Evolutionary conservation across 768 basidiomycete species (phyloP), one percentile per base, ranked within the genome.

Genomic region (Crepidotus variabilis): DNA sequence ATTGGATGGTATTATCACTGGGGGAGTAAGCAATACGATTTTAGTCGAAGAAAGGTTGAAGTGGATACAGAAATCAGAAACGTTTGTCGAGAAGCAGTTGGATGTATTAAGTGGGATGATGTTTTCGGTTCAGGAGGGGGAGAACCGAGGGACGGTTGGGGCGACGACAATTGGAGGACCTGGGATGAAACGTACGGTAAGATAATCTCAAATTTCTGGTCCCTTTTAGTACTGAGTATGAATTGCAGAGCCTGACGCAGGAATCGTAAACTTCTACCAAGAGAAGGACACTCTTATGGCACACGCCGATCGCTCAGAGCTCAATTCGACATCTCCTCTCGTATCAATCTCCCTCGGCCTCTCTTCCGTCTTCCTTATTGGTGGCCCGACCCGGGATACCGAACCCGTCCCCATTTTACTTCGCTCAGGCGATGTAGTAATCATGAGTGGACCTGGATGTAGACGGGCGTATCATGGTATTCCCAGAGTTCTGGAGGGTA

Each of bases 1-100:
- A 88, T 99, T 50, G 96, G 96, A 9, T 91, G 90, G 85, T 91
- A 83, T 52, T 99, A 99, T 70, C 93, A 98, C 74, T 98, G 96
- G 96, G 90, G 92, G 2, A 90, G 85, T 24, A 99, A 98, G 65
- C 87, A 90, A 57, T 99, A 99, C 66, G 92, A 97, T 65, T 94
- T 97, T 61, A 80, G 83, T 1, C 84, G 79, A 52, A 83, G 83
- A 2, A 84, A 81, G 55, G 86, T 83, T 0, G 75, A 76, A 0
- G 84, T 98, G 47, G 82, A 87, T 48, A 61, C 71, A 1, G 72
- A 75, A 6, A 67, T 96, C 33, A 72, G 77, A 10, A 63, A 74
- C 7, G 65, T 90, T 1, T 96, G 94, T 65, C 78, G 74, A 50
- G 66, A 72, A 2, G 84, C 86, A 5, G 90, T 94, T 2, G 64